phyloP scores from a whole-genome alignment of 768 basidiomycete species.

The Coprinopsis cinerea region DNA sequence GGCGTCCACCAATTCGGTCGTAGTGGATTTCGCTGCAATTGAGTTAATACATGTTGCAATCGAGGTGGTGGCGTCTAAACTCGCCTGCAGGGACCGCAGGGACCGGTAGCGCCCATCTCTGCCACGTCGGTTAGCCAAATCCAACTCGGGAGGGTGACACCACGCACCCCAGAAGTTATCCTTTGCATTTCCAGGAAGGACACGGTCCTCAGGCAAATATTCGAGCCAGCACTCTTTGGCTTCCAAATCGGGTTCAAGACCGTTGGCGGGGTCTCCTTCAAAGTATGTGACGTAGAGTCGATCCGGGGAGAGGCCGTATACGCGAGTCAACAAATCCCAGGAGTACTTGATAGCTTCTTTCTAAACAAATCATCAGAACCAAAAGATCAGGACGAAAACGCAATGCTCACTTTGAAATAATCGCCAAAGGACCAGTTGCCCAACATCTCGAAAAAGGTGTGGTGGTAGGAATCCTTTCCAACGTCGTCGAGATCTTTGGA shows the following conservation, averaged over 20 bases:
- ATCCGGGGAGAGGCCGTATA: slow-evolving; percentile 85
- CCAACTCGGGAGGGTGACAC: not conserved
- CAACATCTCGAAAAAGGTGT: slow-evolving; percentile 99
- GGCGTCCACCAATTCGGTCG: slow-evolving; percentile 96
- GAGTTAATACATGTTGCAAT: slow-evolving; percentile 1
- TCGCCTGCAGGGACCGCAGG: slow-evolving; percentile 94
- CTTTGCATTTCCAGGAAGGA: slow-evolving; percentile 90
- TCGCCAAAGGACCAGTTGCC: slow-evolving; percentile 99
- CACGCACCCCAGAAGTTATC: slow-evolving; percentile 97
- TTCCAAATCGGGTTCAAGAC: slow-evolving; percentile 84
- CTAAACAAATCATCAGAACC: slow-evolving; percentile 33
- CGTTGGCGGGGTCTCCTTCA: slow-evolving; percentile 84
- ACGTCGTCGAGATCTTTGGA: slow-evolving; percentile 91
- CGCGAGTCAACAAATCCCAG: slow-evolving; percentile 89
- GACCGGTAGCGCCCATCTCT: slow-evolving; percentile 99
- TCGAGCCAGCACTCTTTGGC: slow-evolving; percentile 83
- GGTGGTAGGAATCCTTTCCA: slow-evolving; percentile 96
- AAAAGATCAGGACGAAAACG: not conserved
- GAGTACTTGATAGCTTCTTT: slow-evolving; percentile 91
- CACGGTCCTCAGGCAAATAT: slow-evolving; percentile 82
- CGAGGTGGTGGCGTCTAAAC: slow-evolving; percentile 10
- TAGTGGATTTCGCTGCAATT: slow-evolving; percentile 82
- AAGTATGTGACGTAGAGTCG: slow-evolving; percentile 97
- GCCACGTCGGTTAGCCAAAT: slow-evolving; percentile 5
- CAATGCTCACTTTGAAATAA: slow-evolving; percentile 86